These are phyloP conservation scores for Maudiozyma humilis DNA, from an alignment of 1,139 yeast species.

Conservation along the genomic window DNA sequence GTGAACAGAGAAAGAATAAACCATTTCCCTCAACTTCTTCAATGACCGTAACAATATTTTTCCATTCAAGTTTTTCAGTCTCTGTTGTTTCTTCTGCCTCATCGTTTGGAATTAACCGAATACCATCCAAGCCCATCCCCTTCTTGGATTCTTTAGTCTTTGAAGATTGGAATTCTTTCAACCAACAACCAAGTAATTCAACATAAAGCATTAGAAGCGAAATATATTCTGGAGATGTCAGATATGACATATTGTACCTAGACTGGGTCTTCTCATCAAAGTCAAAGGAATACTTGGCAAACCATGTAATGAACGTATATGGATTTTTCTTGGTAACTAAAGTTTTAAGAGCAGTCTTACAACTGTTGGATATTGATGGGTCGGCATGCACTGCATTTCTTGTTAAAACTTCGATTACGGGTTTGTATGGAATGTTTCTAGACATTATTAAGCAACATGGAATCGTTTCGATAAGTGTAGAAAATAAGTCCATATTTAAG, in stretches of 20 bases:
- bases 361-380: slow-evolving; percentile 50
- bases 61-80: slow-evolving; percentile 67
- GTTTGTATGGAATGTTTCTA: slow-evolving; percentile 47
- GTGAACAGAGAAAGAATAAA: slow-evolving; percentile 80
- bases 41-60: slow-evolving; percentile 68
- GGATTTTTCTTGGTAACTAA: slow-evolving; percentile 68
- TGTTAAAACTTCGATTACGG: slow-evolving; percentile 63
- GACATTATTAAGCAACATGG: slow-evolving; percentile 58
- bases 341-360: slow-evolving; percentile 53
- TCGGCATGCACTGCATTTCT: slow-evolving; percentile 69
- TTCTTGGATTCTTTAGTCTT: slow-evolving; percentile 26
- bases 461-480: slow-evolving; percentile 56
- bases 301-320: slow-evolving; percentile 58
- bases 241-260: slow-evolving; percentile 45
- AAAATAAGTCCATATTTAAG: slow-evolving; percentile 48
- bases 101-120: slow-evolving; percentile 22
- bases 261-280: slow-evolving; percentile 55
- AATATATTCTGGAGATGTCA: slow-evolving; percentile 52
- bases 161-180: slow-evolving; percentile 45
- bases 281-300: slow-evolving; percentile 73
- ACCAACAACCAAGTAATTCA: slow-evolving; percentile 75
- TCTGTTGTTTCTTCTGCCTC: slow-evolving; percentile 35
- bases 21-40: slow-evolving; percentile 97
- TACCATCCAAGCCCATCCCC: slow-evolving; percentile 28
- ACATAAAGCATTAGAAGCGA: slow-evolving; percentile 61